These are phyloP conservation scores for maize (Zea mays) DNA, from an alignment of 176 grass and related monocot species.

Conservation along the genomic window Zm-B73-REFERENCE-NAM-5.0 NC_050105.1:150939001-150939500, in stretches of 20 bases:
- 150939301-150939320: conserved; percentile 43
- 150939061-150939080: conserved; percentile 1
- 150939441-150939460: conserved; percentile 29
- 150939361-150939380: conserved; percentile 58
- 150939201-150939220: background rate
- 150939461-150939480: conserved; percentile 19
- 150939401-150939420: conserved; percentile 38
- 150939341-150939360: conserved; percentile 49
- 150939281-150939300: conserved; percentile 55
- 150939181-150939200: background rate
- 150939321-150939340: conserved; percentile 32
- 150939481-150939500: conserved; percentile 19
- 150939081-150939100: background rate
- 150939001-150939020: too few relatives aligned
- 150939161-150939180: background rate
- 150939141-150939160: background rate
- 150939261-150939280: conserved; percentile 42
- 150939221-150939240: conserved; percentile 45
- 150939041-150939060: conserved; percentile 3
- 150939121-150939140: background rate
- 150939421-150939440: conserved; percentile 47
- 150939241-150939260: conserved; percentile 47
- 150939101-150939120: conserved; percentile 2
- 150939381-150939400: conserved; percentile 43
- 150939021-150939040: background rate